These are phyloP conservation scores for Cryptococcus hybrid DNA, from an alignment of 1,284 basidiomycete species.

Conservation along the genomic window DNA sequence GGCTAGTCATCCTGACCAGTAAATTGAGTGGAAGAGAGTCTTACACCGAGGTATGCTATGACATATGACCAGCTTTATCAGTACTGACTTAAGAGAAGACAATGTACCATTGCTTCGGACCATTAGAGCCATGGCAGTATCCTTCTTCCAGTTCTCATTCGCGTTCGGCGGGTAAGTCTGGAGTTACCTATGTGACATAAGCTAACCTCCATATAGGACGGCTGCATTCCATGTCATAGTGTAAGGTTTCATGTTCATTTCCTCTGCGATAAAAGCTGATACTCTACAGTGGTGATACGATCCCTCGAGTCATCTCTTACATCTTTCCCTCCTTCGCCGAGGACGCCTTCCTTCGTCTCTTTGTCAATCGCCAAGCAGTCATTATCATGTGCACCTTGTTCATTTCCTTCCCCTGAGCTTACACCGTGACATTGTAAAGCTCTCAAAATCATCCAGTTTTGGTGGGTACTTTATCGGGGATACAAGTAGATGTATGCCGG, in stretches of 20 bases:
- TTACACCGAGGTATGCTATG: slow-evolving; percentile 69
- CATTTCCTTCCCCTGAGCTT: slow-evolving; percentile 91
- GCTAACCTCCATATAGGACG: slow-evolving; percentile 62
- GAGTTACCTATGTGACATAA: neutral
- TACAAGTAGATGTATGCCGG: neutral
- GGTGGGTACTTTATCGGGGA: slow-evolving; percentile 33
- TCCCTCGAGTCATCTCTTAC: slow-evolving; percentile 88
- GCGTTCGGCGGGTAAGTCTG: slow-evolving; percentile 75
- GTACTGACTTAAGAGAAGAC: slow-evolving; percentile 51
- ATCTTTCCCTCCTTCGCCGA: slow-evolving; percentile 72
- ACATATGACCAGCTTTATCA: neutral
- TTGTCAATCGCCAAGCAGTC: slow-evolving; percentile 84
- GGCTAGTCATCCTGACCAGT: slow-evolving; percentile 90
- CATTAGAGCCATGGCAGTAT: slow-evolving; percentile 82
- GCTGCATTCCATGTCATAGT: slow-evolving; percentile 90
- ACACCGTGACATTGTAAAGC: slow-evolving; percentile 95
- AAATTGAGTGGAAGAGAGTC: slow-evolving; percentile 90
- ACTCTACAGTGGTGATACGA: slow-evolving; percentile 72
- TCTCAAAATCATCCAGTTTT: slow-evolving; percentile 86
- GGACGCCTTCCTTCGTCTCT: slow-evolving; percentile 67
- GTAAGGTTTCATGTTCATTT: slow-evolving; percentile 12
- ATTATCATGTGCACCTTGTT: slow-evolving; percentile 79
- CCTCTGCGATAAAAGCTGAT: neutral
- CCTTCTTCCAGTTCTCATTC: slow-evolving; percentile 96
- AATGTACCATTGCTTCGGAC: slow-evolving; percentile 93